Conservation (phyloP, 129 eudicot genomes). For the Flaveria linearis region DNA sequence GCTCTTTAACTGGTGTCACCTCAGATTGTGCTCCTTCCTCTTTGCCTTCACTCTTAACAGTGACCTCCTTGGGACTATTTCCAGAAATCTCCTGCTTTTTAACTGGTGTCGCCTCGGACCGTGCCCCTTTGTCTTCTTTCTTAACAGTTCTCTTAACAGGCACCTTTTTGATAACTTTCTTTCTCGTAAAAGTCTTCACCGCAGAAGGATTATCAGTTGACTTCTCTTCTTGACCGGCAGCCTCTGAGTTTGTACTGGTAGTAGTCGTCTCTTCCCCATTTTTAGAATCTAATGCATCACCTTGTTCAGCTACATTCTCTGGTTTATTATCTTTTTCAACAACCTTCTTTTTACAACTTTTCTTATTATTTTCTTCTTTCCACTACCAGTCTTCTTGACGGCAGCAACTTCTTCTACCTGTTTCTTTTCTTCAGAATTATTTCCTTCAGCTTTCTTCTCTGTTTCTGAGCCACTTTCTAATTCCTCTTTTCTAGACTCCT, state of each 20-base stretch:
- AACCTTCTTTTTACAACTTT: conserved; percentile 73
- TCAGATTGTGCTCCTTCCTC: not conserved
- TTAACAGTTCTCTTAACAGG: conserved; percentile 34
- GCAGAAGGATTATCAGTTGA: conserved; percentile 40
- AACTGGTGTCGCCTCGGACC: conserved; percentile 39
- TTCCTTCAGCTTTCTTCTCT: conserved; percentile 47
- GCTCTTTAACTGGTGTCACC: conserved; percentile 42
- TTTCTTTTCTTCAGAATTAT: conserved; percentile 36
- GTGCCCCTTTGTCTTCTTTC: conserved; percentile 29
- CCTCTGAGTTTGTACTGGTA: conserved; percentile 30
- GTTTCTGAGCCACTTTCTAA: conserved; percentile 30
- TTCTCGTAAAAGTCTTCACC: conserved; percentile 53
- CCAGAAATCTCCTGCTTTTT: conserved; percentile 51
- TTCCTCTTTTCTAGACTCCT: conserved; percentile 43
- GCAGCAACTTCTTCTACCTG: conserved; percentile 37
- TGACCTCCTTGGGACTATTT: conserved; percentile 36
- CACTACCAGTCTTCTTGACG: conserved; percentile 48
- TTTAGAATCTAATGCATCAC: conserved; percentile 38
- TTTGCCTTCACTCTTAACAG: conserved; percentile 19
- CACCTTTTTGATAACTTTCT: conserved; percentile 59
- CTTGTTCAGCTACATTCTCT: conserved; percentile 40
- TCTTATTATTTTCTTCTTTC: conserved; percentile 71
- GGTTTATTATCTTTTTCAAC: conserved; percentile 42
- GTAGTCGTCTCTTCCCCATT: conserved; percentile 33
- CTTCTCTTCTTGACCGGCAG: conserved; percentile 46